These are phyloP conservation scores for Claviceps purpurea DNA, from an alignment of 2,329 filamentous ascomycete species.

Conservation along the genomic window DNA sequence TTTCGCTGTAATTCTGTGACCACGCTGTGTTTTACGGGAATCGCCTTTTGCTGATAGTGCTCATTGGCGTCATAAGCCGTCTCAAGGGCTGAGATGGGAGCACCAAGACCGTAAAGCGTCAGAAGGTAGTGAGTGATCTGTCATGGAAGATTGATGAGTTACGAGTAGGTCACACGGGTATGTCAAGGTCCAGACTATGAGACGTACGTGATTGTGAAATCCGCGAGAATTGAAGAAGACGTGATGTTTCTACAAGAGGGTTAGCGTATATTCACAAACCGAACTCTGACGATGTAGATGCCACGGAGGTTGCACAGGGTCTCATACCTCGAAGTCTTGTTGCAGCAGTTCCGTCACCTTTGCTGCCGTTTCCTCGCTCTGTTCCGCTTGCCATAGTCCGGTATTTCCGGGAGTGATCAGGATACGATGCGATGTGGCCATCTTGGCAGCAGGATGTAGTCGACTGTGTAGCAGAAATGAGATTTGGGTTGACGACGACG, in stretches of 20 bases:
- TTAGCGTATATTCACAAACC: neutral
- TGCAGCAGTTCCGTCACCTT: conserved; percentile 58
- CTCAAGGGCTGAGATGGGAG: conserved; percentile 44
- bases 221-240: conserved; percentile 65
- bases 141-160: neutral
- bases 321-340: conserved; percentile 49
- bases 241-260: conserved; percentile 40
- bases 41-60: conserved; percentile 48
- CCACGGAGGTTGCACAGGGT: too few species aligned
- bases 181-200: neutral
- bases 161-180: neutral
- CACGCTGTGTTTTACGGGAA: conserved; percentile 32
- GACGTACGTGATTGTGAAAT: conserved; percentile 65
- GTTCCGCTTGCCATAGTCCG: conserved; percentile 32
- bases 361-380: conserved; percentile 45
- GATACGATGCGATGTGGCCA: conserved; percentile 36
- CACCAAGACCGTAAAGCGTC: conserved; percentile 63
- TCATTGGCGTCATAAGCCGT: conserved; percentile 51
- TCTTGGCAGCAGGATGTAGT: conserved; percentile 10
- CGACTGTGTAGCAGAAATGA: neutral
- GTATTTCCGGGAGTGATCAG: conserved; percentile 33
- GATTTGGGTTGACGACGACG: too few species aligned
- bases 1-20: conserved; percentile 41
- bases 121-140: conserved; percentile 62
- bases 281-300: neutral